Base-by-base conservation (phyloP, 441 rosid species). In the Populus hybrid region DNA sequence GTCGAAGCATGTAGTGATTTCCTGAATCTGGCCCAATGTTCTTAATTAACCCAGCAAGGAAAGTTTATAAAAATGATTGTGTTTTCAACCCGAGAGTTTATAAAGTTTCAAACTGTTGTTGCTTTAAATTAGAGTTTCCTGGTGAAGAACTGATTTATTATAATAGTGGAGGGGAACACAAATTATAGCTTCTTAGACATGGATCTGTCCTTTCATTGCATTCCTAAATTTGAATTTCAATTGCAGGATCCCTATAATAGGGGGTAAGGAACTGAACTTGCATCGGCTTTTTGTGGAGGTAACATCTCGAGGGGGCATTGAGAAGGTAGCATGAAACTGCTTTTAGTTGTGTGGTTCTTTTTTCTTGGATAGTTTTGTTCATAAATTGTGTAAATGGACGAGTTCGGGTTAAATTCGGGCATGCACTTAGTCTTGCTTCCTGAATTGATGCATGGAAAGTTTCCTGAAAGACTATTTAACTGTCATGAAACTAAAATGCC, bases 221-320 rank as follows among this genome's bases (percentile, higher is more conserved):
- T 63, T 46, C 68, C 67, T 59, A 28, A 70, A 19, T 76, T 32
- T 74, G 50, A 30, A 42, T 82, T 80, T 36, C 61, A 74, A 73
- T 76, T 80, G 76, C 77, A 96, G 99, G 98, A 90, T 93, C 14
- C 99, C 99, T 0, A 90, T 92, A 26, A 93, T 96, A 75, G 99
- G 99, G 34, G 98, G 98, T 24, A 91, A 83, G 81, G 96, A 93
- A 74, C 86, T 96, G 74, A 96, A 94, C 81, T 86, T 96, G 90
- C 98, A 96, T 82, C 86, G 83, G 72, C 98, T 96, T 69, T 96
- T 96, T 71, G 82, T 90, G 34, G 99, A 96, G 85, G 99, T 96
- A 71, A 96, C 99, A 16, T 78, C 96, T 75, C 96, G 97, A 6
- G 99, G 99, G 63, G 99, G 98, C 42, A 87, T 96, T 74, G 91